Base-by-base conservation (phyloP, 2,329 filamentous ascomycete genomes). In the Beauveria asiatica region DNA sequence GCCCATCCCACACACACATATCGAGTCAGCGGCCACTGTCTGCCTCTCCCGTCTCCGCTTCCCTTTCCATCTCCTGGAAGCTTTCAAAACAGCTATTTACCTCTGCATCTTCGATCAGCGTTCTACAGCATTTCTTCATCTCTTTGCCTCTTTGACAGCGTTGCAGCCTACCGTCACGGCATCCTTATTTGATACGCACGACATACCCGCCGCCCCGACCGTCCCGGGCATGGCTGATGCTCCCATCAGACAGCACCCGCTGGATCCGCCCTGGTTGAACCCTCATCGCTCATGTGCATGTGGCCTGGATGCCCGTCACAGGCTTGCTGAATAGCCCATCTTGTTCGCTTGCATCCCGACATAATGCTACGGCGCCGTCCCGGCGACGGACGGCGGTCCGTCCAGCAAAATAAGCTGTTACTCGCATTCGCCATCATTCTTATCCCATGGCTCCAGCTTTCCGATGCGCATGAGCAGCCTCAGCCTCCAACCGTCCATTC, bases 281-380 rank as follows among this genome's bases (percentile, higher is more conserved):
- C 37, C 10, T 50, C 27, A 37, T 44, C n/a, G 59, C 33, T 39
- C 45, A 51, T 60, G 45, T 42, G 51, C 37, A 51, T 60, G 45
- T 42, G 51, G 37, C 21, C 52, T 51, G 21, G 45, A 60, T 56
- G 52, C 41, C 52, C 27, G 42, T 45, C 33, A 56, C 9, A 41
- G 51, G 33, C 59, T 56, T 23, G 46, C 41, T 39, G 23, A 37
- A 61, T 42, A 39, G 16, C 5, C 42, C 21, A 19, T 25, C 33
- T 42, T 11, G 16, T 17, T 46, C 25, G 17, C 19, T 50, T 6
- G 42, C 48, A 68, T 16, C 25, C 27, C 67, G 67, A 67, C 63
- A 88, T 86, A 63, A 88, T 87, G 83, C 77, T 82, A 78, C 84
- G 82, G 81, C 83, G 83, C 78, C 83, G 83, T 72, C 79, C 80